Conservation (phyloP, 2,329 filamentous ascomycete species). For the Kalaharituber pfeilii region DNA sequence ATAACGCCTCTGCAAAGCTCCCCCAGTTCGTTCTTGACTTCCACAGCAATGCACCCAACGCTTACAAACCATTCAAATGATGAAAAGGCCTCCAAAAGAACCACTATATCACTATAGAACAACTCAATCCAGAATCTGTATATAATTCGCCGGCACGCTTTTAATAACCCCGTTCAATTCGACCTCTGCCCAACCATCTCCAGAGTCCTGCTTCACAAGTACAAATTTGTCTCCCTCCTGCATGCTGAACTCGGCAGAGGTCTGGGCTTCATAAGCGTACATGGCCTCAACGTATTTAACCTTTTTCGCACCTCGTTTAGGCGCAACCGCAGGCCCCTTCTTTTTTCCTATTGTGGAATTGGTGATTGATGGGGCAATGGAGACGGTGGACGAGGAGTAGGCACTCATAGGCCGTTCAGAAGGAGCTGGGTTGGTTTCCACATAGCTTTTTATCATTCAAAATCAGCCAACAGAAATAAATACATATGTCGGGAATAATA, state of each 20-base stretch:
- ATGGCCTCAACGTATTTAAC: conserved; percentile 81
- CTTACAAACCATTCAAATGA: no score
- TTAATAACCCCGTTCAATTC: conserved; percentile 73
- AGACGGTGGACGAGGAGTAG: conserved; percentile 10
- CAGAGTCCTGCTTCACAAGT: conserved; percentile 67
- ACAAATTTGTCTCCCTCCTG: conserved; percentile 80
- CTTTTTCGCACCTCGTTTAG: conserved; percentile 79
- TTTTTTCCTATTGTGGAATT: conserved; percentile 45
- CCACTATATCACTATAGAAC: no score
- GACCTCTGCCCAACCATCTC: conserved; percentile 94
- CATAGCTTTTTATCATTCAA: neutral
- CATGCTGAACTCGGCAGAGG: conserved; percentile 80
- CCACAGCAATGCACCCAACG: no score
- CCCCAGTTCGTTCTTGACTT: no score
- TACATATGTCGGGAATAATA: conserved; percentile 35
- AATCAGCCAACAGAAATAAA: no score
- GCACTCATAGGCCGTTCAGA: conserved; percentile 5
- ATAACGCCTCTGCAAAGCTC: no score
- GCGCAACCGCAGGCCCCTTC: conserved; percentile 81
- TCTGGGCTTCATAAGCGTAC: conserved; percentile 79
- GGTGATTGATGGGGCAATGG: conserved; percentile 25
- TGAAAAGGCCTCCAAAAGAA: no score
- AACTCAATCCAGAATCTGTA: conserved; percentile 35
- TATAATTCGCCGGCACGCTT: conserved; percentile 87
- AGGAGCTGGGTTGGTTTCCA: neutral